Evolutionary conservation across 1,284 basidiomycete genomes (phyloP), one percentile per base, ranked within the genome.

Genomic region (Gymnopus androsaceus): DNA sequence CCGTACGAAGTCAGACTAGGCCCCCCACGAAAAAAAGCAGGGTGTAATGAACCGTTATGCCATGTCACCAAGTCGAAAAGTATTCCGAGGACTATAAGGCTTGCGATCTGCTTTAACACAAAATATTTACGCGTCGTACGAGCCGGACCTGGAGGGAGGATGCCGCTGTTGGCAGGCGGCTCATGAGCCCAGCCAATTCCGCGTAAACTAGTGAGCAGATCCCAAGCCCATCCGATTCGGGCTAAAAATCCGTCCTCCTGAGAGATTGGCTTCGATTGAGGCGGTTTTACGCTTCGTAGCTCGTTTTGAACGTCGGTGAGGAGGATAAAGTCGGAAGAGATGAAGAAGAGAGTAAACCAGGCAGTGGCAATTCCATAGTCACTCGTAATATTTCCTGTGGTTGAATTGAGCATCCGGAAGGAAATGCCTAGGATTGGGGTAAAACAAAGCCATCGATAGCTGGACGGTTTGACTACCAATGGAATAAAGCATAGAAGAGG

Each of bases 141-240:
- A 40, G n/a, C 21, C 37, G 57, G 28, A 47, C 28, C 33, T 50
- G 55, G 61, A 15, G 66, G 57, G 17, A 63, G 61, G 25, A 68
- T 37, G 21, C 55, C 54, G 33, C 41, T 25, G n/a, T n/a, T n/a
- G n/a, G n/a, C n/a, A 1, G 52, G 60, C 4, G 64, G 60, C 50
- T 67, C 66, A 46, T 68, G 64, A 14, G 49, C 33, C 65, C 67
- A 70, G 28, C 66, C 61, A 7, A 71, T 53, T 11, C 65, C 64
- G 7, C 70, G 61, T 2, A 60, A 56, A 25, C 59, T 64, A 0
- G 55, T 34, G 23, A 58, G 40, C 7, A 72, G 59, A 15, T 62
- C 55, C 19, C 62, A 48, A 9, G 54, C 63, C 70, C 70, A 72
- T 48, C 57, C 61, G 1, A 69, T 31, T 2, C 69, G 61, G 9